Evolutionary conservation across 2,329 filamentous ascomycete species (phyloP), one percentile per base, ranked within the genome.

Genomic region (Claviceps digitariae): DNA sequence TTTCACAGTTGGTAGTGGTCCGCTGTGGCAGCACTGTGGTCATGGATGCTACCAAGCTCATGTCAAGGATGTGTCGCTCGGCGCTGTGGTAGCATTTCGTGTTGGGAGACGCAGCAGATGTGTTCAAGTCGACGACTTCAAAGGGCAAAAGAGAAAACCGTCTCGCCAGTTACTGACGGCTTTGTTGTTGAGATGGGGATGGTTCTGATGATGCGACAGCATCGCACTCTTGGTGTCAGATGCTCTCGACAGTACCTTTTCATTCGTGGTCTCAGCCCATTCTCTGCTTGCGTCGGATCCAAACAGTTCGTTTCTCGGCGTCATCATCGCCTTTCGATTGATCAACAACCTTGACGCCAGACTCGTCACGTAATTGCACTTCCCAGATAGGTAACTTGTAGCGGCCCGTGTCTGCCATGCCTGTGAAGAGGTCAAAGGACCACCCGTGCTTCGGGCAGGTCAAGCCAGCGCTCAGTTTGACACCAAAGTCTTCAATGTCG

Each of bases 401-500:
- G 47, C 67, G 77, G 1, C 76, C 82, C 0, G 82, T 74, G 62
- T 87, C 84, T 1, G 74, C 74, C 59, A 71, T 70, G 0, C 84
- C 84, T 0, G 82, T 78, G 51, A 80, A 77, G 2, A 87, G 60
- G 61, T 87, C 84, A 64, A 87, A 87, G 0, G 81, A 83, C 84
- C 84, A 87, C 4, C 73, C 78, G 56, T 87, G 83, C 57, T 85
- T 85, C 0, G 83, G 81, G 63, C 84, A 87, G 0, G 74, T 76
- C 3, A 87, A 67, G 0, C 82, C 84, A 0, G 79, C 74, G 52
- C 80, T 83, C 7, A 84, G 64, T 4, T 75, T 71, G 2, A 84
- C 68, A 0, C 84, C 83, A 62, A 86, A 87, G 56, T 87, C 84
- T 58, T 87, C 84, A 59, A 87, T 86, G 52, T 87, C 84, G 54